Conservation (phyloP, 1,284 basidiomycete genomes). For the Melanopsichium pennsylvanicum region DNA sequence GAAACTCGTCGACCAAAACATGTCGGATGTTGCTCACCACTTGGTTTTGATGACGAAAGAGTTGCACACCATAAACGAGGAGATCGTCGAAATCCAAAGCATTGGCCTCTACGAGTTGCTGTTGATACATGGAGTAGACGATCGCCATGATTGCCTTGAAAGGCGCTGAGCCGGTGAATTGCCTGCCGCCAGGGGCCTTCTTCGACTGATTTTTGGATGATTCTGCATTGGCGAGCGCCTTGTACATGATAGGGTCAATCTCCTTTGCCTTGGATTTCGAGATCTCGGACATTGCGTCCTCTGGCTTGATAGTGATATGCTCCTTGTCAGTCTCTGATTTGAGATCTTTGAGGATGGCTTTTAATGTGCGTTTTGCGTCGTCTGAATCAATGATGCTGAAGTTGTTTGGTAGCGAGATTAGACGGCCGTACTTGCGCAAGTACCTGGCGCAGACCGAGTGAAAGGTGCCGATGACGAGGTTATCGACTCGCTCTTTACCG, state of each 20-base stretch:
- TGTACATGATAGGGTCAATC: constrained; percentile 30
- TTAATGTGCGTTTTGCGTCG: constrained; percentile 78
- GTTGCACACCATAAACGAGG: constrained; percentile 73
- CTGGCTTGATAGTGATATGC: constrained; percentile 73
- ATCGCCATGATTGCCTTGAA: constrained; percentile 54
- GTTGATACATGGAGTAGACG: constrained; percentile 78
- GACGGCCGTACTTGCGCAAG: constrained; percentile 74
- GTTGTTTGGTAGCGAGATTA: constrained; percentile 75
- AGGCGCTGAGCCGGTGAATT: constrained; percentile 5
- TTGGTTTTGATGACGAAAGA: constrained; percentile 73
- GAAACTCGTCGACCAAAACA: constrained; percentile 88
- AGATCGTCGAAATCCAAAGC: constrained; percentile 90
- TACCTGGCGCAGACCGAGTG: constrained; percentile 79
- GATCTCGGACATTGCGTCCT: constrained; percentile 73
- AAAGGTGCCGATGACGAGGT: constrained; percentile 78
- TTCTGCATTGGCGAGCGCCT: constrained; percentile 20
- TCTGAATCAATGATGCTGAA: constrained; percentile 85
- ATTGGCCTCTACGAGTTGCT: constrained; percentile 73
- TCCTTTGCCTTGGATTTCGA: constrained; percentile 83
- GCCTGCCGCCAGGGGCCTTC: constrained; percentile 12
- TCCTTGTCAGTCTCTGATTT: constrained; percentile 68
- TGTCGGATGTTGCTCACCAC: constrained; percentile 76
- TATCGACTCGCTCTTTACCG: constrained; percentile 72
- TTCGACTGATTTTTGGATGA: constrained; percentile 19
- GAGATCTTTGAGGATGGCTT: constrained; percentile 72